phyloP scores from a whole-genome alignment of 2,329 filamentous ascomycete genomes.

The Stagonosporopsis vannaccii region DNA sequence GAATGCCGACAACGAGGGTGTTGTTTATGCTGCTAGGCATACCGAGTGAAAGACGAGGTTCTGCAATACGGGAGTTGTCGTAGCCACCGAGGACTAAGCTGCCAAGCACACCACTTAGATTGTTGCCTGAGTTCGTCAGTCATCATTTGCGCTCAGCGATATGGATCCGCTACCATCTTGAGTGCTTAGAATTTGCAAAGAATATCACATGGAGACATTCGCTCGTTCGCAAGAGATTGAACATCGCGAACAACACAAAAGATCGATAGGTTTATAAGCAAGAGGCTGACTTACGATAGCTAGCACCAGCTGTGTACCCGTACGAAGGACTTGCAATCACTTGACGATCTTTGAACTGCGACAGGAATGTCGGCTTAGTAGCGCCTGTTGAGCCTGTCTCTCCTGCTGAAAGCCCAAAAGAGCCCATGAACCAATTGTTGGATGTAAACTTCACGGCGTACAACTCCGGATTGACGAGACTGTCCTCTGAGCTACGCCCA shows the following conservation, averaged over 20 bases:
- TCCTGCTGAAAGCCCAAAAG: constrained; percentile 36
- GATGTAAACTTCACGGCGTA: constrained; percentile 28
- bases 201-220: too few species aligned
- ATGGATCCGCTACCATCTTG: too few species aligned
- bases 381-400: constrained; percentile 16
- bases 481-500: constrained; percentile 28
- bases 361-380: constrained; percentile 30
- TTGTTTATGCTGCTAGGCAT: constrained; percentile 2
- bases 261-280: not conserved
- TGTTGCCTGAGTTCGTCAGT: constrained; percentile 33
- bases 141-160: too few species aligned
- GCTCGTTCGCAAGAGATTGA: too few species aligned
- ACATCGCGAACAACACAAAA: too few species aligned
- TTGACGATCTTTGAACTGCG: constrained; percentile 19
- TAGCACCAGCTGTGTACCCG: constrained; percentile 46
- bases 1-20: constrained; percentile 20
- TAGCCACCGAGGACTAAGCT: constrained; percentile 53
- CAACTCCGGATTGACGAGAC: constrained; percentile 21
- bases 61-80: constrained; percentile 41
- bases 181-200: not conserved
- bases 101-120: constrained; percentile 30
- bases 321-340: constrained; percentile 38
- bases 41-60: constrained; percentile 30
- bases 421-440: constrained; percentile 42
- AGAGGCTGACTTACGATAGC: constrained; percentile 40